Evolutionary conservation across 202 grass and related monocot genomes (phyloP), one percentile per base, ranked within the genome.

Genomic region (Cymbopogon flexuosus): DNA sequence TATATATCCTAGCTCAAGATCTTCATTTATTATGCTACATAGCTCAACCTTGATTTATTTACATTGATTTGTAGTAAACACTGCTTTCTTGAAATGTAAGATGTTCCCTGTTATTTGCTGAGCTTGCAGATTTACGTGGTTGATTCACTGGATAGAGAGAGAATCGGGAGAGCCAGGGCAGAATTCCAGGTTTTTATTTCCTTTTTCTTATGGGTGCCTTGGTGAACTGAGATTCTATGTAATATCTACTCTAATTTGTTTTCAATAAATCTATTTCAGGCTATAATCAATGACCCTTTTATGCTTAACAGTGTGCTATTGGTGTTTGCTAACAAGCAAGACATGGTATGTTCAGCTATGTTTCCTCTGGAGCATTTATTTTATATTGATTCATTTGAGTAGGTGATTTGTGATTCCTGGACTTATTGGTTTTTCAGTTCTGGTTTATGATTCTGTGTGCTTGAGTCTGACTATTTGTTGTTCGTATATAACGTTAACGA

Each of bases 241-340:
- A 3, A 66, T 76, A 14, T 81, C 45, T 81, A 59, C 24, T 82
- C 46, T 27, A 66, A 88, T 56, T 49, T 88, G 52, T 47, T 57
- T 58, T 63, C 8, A 23, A 67, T 18, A 1, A 56, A 10, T 89
- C 12, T 71, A 8, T 83, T 87, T 76, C 88, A 98, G 96, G 85
- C 92, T 62, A 98, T 98, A 67, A 98, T 98, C 83, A 94, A 84
- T 70, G 96, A 98, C 70, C 96, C 96, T 61, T 98, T 98, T 88
- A 98, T 98, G 96, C 88, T 98, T 61, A 95, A 94, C 90, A 95
- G 92, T 83, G 65, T 93, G n/a, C 37, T 98, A 65, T 85, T 98
- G 84, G 92, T 98, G 74, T 98, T 98, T 79, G 92, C 95, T 69
- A 98, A 98, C 88, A 95, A 98, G 75, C 95, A 98, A 83, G 95